Percentiles rank a stretch among this genome's conserved stretches.
Conservation (phyloP, 2,329 filamentous ascomycete genomes). For the Xylariaceae sp. region DNA sequence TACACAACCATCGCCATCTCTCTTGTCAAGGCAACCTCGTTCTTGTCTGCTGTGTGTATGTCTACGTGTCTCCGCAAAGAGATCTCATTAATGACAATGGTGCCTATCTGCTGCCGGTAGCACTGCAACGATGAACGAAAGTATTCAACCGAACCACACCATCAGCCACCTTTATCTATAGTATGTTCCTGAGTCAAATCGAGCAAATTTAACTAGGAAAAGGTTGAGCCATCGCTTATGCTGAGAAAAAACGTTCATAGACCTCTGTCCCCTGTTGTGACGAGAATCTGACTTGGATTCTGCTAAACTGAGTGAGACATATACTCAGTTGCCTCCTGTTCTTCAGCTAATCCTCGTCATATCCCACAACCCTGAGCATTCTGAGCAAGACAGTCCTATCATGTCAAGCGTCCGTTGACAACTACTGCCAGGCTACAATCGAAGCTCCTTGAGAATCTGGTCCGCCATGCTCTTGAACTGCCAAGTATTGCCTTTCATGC, state of each 20-base stretch:
- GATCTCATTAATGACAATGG: slow-evolving; percentile 1
- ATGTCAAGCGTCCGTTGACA: slow-evolving; percentile 3
- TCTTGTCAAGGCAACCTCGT: not conserved
- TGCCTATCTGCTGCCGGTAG: slow-evolving; percentile 2
- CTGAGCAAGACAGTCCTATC: not conserved
- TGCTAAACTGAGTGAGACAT: slow-evolving; percentile 1
- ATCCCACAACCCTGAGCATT: not conserved
- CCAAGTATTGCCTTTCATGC: slow-evolving; percentile 91
- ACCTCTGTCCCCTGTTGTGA: not conserved
- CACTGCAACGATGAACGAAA: slow-evolving; percentile 6
- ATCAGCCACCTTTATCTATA: slow-evolving; percentile 11
- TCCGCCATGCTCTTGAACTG: slow-evolving; percentile 99
- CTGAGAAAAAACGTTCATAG: not conserved
- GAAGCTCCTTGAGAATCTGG: slow-evolving; percentile 82
- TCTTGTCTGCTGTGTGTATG: slow-evolving; percentile 11
- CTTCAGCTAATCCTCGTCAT: not conserved
- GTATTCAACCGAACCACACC: slow-evolving; percentile 23
- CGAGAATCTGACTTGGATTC: not conserved
- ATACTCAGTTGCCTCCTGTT: not conserved
- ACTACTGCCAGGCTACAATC: slow-evolving; percentile 49
- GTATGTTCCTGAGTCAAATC: slow-evolving; percentile 12
- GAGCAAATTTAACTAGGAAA: slow-evolving; percentile 14
- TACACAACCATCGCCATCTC: slow-evolving; percentile 19
- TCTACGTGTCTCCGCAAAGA: slow-evolving; percentile 7
- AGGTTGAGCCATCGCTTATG: slow-evolving; percentile 3